Percentiles rank a stretch among this genome's conserved stretches.
These are phyloP conservation scores for Thraustotheca clavata DNA, from an alignment of 352 stramenopile species.

Conservation along the genomic window DNA sequence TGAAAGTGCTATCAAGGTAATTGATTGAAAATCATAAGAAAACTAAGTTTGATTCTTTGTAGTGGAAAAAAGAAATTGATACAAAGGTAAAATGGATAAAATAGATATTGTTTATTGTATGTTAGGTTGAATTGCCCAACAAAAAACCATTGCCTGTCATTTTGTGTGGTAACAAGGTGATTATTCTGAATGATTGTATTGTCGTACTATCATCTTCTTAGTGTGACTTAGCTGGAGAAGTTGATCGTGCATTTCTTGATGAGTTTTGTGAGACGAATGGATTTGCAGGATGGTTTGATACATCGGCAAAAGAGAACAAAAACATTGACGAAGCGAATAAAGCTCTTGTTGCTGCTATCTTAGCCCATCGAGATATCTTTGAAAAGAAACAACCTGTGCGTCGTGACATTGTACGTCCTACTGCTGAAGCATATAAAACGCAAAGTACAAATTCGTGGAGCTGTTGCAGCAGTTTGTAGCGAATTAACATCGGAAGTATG, in stretches of 20 bases:
- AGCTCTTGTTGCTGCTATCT: constrained; percentile 64
- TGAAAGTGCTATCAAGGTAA: constrained; percentile 79
- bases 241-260: constrained; percentile 71
- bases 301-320: constrained; percentile 88
- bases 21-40: neutral
- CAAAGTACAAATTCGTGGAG: constrained; percentile 37
- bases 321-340: constrained; percentile 86
- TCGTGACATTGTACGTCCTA: constrained; percentile 67
- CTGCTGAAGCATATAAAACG: constrained; percentile 31
- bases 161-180: constrained; percentile 89
- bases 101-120: neutral
- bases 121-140: constrained; percentile 79
- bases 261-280: constrained; percentile 85
- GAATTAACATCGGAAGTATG: neutral
- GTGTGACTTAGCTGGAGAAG: constrained; percentile 78
- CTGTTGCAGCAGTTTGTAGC: constrained; percentile 85
- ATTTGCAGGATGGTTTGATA: constrained; percentile 90
- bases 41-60: constrained; percentile 1
- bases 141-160: constrained; percentile 86
- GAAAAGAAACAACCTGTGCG: constrained; percentile 66
- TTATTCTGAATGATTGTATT: neutral
- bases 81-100: constrained; percentile 57
- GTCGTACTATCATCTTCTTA: constrained; percentile 16
- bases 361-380: constrained; percentile 82
- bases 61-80: constrained; percentile 93